Base-by-base conservation (phyloP, 75 land plant species). In the Larix kaempferi region DNA sequence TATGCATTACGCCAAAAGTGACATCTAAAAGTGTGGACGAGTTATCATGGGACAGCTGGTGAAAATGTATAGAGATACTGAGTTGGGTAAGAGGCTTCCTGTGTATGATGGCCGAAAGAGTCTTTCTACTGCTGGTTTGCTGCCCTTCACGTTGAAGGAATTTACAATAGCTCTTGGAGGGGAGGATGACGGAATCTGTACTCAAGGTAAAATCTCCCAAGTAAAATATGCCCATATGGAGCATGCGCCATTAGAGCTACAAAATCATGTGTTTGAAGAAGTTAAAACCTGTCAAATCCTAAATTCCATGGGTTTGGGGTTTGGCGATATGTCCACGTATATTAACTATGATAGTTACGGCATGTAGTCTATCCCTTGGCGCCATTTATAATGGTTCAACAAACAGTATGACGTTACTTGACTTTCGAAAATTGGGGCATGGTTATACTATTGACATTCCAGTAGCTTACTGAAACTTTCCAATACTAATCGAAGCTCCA, bases 101-200 rank as follows among this genome's bases (percentile, higher is more conserved):
- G 94, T 89, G 19, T 93, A 93, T 79, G 96, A 93, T 82, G 96
- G 94, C 16, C 80, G 88, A 19, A 90, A 84, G 81, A 84, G 86
- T 41, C 83, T 92, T 17, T 92, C 90, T 58, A 92, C 94, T 13
- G 93, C 90, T 57, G 94, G 94, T 26, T 29, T 67, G 12, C 76
- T 92, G 10, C 94, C 94, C 58, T 92, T 90, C 60, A 75, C 39
- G 19, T 77, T 69, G 16, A 92, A 84, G 73, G 93, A 92, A 61
- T 92, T 92, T 57, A 75, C 54, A 8, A 74, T 92, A 4, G 80
- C 73, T 72, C 80, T 92, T n/a, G 17, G 39, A 14, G 90, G 88
- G 76, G 90, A 89, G 5, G 91, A 93, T 83, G 89, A 88, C 23
- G 37, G 37, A 35, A 59, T 73, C 27, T 74, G 62, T n/a, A n/a